Conservation (phyloP, 2,329 filamentous ascomycete genomes). For the Fusarium abutilonis region DNA sequence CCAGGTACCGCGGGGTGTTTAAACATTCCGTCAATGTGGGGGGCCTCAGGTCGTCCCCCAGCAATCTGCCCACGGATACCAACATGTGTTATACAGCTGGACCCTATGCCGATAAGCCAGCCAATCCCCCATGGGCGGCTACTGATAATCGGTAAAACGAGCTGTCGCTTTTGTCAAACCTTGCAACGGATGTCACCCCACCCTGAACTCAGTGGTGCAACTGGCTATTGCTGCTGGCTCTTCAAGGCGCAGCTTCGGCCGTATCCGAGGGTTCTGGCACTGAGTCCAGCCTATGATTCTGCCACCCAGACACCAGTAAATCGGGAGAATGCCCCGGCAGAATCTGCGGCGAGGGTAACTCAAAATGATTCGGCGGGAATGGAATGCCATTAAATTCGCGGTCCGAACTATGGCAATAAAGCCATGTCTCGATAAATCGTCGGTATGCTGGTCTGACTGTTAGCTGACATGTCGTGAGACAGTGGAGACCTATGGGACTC, state of each 20-base stretch:
- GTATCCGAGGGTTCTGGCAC: constrained; percentile 42
- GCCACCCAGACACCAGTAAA: constrained; percentile 42
- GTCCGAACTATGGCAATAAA: constrained; percentile 57
- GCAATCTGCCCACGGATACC: constrained; percentile 32
- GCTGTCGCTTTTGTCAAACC: constrained; percentile 14
- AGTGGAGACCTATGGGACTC: constrained; percentile 6
- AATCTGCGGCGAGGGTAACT: constrained; percentile 60
- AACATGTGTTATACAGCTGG: constrained; percentile 17
- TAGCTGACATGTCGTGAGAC: constrained; percentile 35
- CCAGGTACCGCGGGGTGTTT: constrained; percentile 41
- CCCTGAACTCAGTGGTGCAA: constrained; percentile 36
- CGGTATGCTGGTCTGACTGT: constrained; percentile 49
- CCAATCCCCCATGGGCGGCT: constrained; percentile 26
- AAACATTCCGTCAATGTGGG: constrained; percentile 20
- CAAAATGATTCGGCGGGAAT: constrained; percentile 58
- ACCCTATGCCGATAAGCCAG: constrained; percentile 12
- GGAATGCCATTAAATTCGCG: constrained; percentile 58
- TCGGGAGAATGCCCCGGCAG: constrained; percentile 46
- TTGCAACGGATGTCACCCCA: constrained; percentile 41
- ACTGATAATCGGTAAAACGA: constrained; percentile 20
- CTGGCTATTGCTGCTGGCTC: constrained; percentile 12
- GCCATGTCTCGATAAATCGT: constrained; percentile 59
- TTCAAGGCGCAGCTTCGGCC: constrained; percentile 43
- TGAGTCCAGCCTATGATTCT: constrained; percentile 38
- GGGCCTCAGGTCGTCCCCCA: constrained; percentile 14